Evolutionary conservation across 495 filamentous ascomycete species (phyloP).

Genomic region (Xeromyces bisporus): DNA sequence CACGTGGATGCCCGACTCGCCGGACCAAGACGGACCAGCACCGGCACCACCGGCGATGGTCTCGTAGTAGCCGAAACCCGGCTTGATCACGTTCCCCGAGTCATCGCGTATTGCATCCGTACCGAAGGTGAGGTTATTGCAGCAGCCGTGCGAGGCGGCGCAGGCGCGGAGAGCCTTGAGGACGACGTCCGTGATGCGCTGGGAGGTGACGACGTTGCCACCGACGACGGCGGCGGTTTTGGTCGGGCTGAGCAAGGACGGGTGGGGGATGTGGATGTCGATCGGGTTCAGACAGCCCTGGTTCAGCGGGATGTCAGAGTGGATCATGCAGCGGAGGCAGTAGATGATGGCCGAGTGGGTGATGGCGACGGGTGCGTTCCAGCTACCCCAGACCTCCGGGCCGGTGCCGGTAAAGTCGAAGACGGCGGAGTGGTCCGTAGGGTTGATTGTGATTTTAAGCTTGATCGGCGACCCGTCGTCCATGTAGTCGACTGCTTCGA

Average conservation of each 20-base stretch:
- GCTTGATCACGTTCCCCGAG: conserved; percentile 61
- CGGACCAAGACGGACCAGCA: conserved; percentile 74
- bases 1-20: conserved; percentile 76
- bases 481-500: conserved; percentile 82
- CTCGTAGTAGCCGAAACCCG: conserved; percentile 97
- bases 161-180: conserved; percentile 80
- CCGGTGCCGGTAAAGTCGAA: conserved; percentile 83
- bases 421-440: conserved; percentile 63
- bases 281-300: conserved; percentile 89
- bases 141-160: conserved; percentile 80
- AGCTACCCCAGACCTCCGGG: conserved; percentile 84
- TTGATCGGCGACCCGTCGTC: conserved; percentile 83
- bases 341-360: conserved; percentile 96
- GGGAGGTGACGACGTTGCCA: conserved; percentile 83
- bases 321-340: conserved; percentile 81
- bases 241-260: conserved; percentile 71
- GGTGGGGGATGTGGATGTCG: conserved; percentile 64
- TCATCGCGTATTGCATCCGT: conserved; percentile 31
- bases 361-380: conserved; percentile 87
- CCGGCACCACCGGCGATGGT: conserved; percentile 89
- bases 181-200: conserved; percentile 89
- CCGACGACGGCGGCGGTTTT: conserved; percentile 85
- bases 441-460: conserved; percentile 71
- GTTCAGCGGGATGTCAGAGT: conserved; percentile 87
- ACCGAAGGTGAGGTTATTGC: conserved; percentile 60